These are phyloP conservation scores for Hypoxylon subgilvum DNA, from an alignment of 495 filamentous ascomycete genomes.

Conservation along the genomic window DNA sequence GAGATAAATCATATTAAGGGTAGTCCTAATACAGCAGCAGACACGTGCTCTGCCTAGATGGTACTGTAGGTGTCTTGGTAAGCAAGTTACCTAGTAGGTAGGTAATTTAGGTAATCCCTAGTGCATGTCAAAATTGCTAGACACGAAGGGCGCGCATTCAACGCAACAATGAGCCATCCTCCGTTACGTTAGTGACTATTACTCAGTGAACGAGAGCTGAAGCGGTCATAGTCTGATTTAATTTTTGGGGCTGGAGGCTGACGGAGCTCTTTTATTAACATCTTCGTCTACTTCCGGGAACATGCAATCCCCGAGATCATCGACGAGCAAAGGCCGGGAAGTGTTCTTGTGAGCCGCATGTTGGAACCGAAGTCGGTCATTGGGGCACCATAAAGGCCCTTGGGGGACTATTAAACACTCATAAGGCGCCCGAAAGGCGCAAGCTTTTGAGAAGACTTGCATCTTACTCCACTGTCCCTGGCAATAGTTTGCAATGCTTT, in stretches of 20 bases:
- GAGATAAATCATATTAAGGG: constrained; percentile 3
- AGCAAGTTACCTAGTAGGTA: too few relatives aligned
- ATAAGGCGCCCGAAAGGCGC: constrained; percentile 8
- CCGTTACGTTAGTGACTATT: too few relatives aligned
- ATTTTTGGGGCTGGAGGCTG: not conserved
- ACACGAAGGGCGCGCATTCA: constrained; percentile 18
- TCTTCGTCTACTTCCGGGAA: constrained; percentile 1
- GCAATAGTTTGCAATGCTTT: constrained; percentile 6
- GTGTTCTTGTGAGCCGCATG: constrained; percentile 19
- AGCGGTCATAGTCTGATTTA: constrained; percentile 21
- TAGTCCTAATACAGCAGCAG: constrained; percentile 28
- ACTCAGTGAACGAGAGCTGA: too few relatives aligned
- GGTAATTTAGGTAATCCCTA: too few relatives aligned
- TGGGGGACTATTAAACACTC: not conserved
- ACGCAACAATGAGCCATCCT: not conserved
- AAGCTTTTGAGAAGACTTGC: not conserved
- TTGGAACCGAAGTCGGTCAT: constrained; percentile 1
- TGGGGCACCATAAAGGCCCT: constrained; percentile 4
- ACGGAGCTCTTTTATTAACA: not conserved
- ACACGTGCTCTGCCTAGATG: constrained; percentile 8
- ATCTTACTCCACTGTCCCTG: constrained; percentile 2
- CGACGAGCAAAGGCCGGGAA: constrained; percentile 7
- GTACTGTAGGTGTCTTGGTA: constrained; percentile 25
- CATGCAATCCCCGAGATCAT: constrained; percentile 4
- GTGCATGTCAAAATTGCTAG: constrained; percentile 23